These are phyloP conservation scores for Aureobasidium sp. DNA, from an alignment of 2,329 filamentous ascomycete genomes.

Conservation along the genomic window DNA sequence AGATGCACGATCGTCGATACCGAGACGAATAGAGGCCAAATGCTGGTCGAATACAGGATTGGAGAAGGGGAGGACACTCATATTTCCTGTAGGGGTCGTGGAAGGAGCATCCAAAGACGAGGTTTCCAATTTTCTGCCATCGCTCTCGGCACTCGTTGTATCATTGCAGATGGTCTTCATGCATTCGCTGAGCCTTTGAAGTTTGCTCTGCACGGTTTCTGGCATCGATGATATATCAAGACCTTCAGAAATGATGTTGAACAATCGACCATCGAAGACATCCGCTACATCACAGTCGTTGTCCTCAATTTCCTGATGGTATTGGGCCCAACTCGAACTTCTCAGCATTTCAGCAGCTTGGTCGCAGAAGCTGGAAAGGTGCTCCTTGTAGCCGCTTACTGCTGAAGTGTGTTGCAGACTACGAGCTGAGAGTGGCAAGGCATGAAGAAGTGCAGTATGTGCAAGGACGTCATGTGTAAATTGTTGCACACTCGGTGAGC, in stretches of 20 bases:
- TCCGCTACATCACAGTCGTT: slow-evolving; percentile 42
- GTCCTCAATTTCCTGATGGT: slow-evolving; percentile 14
- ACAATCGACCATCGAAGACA: slow-evolving; percentile 47
- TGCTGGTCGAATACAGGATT: slow-evolving; percentile 41
- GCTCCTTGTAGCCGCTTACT: slow-evolving; percentile 13
- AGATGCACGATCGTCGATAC: slow-evolving; percentile 25
- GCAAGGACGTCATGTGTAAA: slow-evolving; percentile 16
- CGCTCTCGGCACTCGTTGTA: not conserved
- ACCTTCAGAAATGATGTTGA: slow-evolving; percentile 20
- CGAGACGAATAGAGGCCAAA: slow-evolving; percentile 34
- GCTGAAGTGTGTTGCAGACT: slow-evolving; percentile 16
- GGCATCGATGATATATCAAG: not conserved
- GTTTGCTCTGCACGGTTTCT: not conserved
- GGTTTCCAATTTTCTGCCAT: not conserved
- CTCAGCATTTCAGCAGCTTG: slow-evolving; percentile 29
- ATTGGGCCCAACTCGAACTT: slow-evolving; percentile 28
- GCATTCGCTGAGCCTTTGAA: not conserved
- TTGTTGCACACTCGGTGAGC: not conserved
- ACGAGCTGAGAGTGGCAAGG: slow-evolving; percentile 23
- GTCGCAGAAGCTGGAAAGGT: slow-evolving; percentile 27
- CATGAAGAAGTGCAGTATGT: slow-evolving; percentile 22
- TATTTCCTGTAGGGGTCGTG: slow-evolving; percentile 3
- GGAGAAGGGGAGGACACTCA: slow-evolving; percentile 37
- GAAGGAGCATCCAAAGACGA: not conserved
- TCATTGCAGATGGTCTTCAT: not conserved